phyloP scores from a whole-genome alignment of 305 asterid species.

The Fraxinus velutina region DNA sequence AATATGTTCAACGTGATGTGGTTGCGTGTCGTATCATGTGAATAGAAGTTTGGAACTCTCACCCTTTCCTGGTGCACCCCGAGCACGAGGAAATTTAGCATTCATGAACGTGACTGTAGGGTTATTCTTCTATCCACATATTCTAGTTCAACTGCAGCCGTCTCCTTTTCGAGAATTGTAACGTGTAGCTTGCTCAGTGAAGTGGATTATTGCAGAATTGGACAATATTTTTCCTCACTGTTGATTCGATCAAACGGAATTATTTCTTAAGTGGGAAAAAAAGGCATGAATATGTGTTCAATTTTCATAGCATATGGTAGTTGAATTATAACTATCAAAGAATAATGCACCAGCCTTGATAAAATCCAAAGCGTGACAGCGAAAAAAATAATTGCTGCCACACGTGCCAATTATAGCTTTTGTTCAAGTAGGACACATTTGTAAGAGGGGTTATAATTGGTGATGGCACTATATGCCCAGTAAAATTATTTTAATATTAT shows the following conservation, averaged over 20 bases:
- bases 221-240: background rate
- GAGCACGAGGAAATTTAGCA: background rate
- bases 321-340: background rate
- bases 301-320: background rate
- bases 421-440: background rate
- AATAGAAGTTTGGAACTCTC: background rate
- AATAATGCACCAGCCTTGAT: background rate
- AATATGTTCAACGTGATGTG: too few relatives aligned
- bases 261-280: background rate
- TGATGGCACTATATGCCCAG: background rate
- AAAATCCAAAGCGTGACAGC: background rate
- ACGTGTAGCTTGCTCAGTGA: background rate
- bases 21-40: background rate
- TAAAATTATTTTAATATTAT: background rate
- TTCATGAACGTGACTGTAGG: background rate
- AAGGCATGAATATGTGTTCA: background rate
- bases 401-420: background rate
- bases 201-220: background rate
- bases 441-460: background rate
- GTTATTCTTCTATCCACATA: too few relatives aligned
- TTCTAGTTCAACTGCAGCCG: background rate
- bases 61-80: background rate
- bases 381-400: background rate
- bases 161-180: background rate
- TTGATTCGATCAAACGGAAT: background rate